A percentile compares a stretch with the other conserved stretches of the same genome.
Evolutionary conservation across 139 green algal species (phyloP).

Genomic region (Tetraselmis chui): DNA sequence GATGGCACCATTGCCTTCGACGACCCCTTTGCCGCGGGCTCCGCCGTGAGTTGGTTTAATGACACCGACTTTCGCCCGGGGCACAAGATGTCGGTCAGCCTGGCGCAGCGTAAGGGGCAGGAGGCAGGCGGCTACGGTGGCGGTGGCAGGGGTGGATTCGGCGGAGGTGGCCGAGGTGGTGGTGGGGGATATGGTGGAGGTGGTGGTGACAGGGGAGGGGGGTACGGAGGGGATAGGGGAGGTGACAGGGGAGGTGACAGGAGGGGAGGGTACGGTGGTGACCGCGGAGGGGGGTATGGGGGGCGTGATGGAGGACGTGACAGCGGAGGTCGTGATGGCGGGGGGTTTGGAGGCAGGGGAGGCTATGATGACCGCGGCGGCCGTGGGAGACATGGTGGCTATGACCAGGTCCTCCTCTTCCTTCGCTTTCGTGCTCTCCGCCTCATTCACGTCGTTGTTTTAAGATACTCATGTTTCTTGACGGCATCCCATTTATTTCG

Average conservation of each 20-base stretch:
- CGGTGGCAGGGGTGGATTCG: background rate
- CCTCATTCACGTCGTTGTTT: too few relatives aligned
- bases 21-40: conserved; percentile 69
- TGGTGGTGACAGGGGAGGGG: conserved; percentile 26
- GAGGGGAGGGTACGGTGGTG: conserved; percentile 16
- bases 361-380: conserved; percentile 11
- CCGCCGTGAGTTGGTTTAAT: conserved; percentile 77
- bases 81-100: conserved; percentile 36
- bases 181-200: conserved; percentile 12
- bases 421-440: background rate
- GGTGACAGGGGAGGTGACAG: conserved; percentile 16
- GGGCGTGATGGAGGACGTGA: conserved; percentile 12
- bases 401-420: background rate
- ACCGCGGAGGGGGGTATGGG: conserved; percentile 13
- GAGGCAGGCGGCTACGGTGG: conserved; percentile 3
- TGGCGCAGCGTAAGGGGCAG: conserved; percentile 41
- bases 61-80: conserved; percentile 65
- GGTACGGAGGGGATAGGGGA: conserved; percentile 15
- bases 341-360: conserved; percentile 13
- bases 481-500: too few relatives aligned
- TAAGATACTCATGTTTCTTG: too few relatives aligned
- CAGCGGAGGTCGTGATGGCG: conserved; percentile 3
- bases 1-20: conserved; percentile 74
- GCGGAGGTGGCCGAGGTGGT: background rate
- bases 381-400: conserved; percentile 13